Evolutionary conservation across 371 early-diverging fungal genomes (phyloP).

Genomic region (Mortierella sp.): DNA sequence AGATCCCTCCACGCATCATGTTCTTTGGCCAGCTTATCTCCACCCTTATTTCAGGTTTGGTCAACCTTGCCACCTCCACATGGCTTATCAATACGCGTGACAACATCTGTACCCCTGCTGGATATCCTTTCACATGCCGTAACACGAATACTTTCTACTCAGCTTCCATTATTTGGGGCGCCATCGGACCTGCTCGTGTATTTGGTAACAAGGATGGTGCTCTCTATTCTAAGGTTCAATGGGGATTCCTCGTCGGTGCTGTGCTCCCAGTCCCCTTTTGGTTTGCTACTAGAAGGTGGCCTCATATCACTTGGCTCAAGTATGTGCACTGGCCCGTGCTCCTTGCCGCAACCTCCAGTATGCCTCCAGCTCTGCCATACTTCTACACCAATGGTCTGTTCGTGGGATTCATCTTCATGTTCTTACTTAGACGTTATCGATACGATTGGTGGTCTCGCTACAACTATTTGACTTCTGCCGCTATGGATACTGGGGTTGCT

Average conservation of each 20-base stretch:
- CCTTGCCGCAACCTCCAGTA: constrained; percentile 74
- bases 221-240: constrained; percentile 67
- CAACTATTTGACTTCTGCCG: constrained; percentile 80
- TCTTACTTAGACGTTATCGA: constrained; percentile 65
- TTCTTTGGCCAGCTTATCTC: constrained; percentile 71
- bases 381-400: constrained; percentile 69
- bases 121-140: constrained; percentile 71
- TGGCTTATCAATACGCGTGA: constrained; percentile 73
- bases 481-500: constrained; percentile 76
- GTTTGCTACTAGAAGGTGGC: constrained; percentile 61
- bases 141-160: constrained; percentile 73
- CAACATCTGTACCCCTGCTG: constrained; percentile 69
- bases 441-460: constrained; percentile 78
- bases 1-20: constrained; percentile 77
- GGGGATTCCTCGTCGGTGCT: constrained; percentile 75
- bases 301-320: constrained; percentile 65
- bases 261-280: constrained; percentile 75
- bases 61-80: constrained; percentile 72
- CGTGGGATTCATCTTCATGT: constrained; percentile 75
- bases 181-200: constrained; percentile 76
- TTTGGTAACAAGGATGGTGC: constrained; percentile 67
- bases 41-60: constrained; percentile 68
- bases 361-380: constrained; percentile 73
- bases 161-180: constrained; percentile 81
- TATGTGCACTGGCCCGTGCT: constrained; percentile 76